phyloP scores from a whole-genome alignment of 169 alveolate genomes.

The Eimeria maxima region DNA sequence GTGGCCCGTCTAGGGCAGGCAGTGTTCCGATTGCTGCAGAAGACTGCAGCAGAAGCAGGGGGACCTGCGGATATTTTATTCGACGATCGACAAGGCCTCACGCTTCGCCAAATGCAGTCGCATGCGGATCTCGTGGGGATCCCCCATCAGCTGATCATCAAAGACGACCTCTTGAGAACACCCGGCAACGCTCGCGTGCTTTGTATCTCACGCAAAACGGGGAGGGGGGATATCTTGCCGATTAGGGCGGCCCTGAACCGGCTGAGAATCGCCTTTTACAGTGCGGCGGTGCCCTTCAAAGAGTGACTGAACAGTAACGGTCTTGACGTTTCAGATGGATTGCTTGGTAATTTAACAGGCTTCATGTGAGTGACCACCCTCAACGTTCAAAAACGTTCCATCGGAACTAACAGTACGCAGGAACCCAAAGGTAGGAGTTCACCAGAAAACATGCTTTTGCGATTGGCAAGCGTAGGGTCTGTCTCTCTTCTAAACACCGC shows the following conservation, averaged over 20 bases:
- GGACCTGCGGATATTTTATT: conserved; percentile 58
- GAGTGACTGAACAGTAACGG: conserved; percentile 20
- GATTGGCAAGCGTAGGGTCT: not conserved
- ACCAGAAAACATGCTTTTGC: not conserved
- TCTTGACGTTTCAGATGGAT: not conserved
- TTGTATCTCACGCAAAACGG: conserved; percentile 39
- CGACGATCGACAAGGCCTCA: conserved; percentile 67
- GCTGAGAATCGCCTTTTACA: conserved; percentile 12
- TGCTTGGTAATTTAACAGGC: not conserved
- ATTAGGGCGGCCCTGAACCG: conserved; percentile 41
- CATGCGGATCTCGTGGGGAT: conserved; percentile 72
- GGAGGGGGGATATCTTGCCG: conserved; percentile 24
- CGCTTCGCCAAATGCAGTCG: conserved; percentile 70
- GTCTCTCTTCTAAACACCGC: not conserved
- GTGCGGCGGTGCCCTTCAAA: not conserved
- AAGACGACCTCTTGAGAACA: conserved; percentile 16
- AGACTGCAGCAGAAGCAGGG: conserved; percentile 42
- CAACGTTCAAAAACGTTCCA: not conserved
- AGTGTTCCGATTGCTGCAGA: conserved; percentile 26
- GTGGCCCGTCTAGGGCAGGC: conserved; percentile 52
- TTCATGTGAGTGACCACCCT: not conserved
- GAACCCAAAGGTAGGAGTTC: not conserved
- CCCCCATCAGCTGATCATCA: conserved; percentile 56
- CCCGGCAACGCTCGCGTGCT: conserved; percentile 55
- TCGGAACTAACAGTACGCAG: not conserved